Conservation (phyloP, 352 stramenopile genomes). For the Phytophthora vignae region DNA sequence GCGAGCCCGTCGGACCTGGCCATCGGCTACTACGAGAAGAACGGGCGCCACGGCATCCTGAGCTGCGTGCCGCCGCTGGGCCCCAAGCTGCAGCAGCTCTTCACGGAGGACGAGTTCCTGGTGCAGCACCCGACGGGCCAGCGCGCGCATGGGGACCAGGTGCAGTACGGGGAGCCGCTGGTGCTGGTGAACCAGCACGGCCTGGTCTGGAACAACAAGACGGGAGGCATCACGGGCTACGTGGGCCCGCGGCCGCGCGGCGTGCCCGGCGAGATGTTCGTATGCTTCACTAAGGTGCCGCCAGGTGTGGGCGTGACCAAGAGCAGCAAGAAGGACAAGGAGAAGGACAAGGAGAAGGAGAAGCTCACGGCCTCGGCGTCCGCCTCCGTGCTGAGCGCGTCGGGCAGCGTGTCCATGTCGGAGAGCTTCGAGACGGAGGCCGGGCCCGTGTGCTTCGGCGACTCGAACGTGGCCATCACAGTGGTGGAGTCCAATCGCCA, state of each 20-base stretch:
- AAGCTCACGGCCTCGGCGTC: slow-evolving; percentile 20
- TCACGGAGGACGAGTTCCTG: slow-evolving; percentile 86
- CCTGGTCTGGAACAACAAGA: slow-evolving; percentile 92
- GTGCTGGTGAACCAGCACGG: slow-evolving; percentile 88
- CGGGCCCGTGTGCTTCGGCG: slow-evolving; percentile 67
- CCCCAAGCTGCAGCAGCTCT: slow-evolving; percentile 68
- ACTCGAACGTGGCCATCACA: slow-evolving; percentile 74
- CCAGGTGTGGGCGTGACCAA: slow-evolving; percentile 26
- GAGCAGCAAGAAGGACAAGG: slow-evolving; percentile 36
- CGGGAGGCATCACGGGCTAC: slow-evolving; percentile 87
- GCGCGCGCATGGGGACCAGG: slow-evolving; percentile 49
- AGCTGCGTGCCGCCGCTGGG: slow-evolving; percentile 85
- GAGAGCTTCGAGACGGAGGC: slow-evolving; percentile 16
- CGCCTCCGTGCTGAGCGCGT: slow-evolving; percentile 28
- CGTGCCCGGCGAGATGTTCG: slow-evolving; percentile 80
- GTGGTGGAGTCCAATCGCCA: slow-evolving; percentile 87
- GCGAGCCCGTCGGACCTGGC: slow-evolving; percentile 29
- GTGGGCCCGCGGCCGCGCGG: slow-evolving; percentile 73
- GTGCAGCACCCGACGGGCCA: slow-evolving; percentile 72
- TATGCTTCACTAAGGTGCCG: slow-evolving; percentile 59
- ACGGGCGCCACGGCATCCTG: slow-evolving; percentile 84
- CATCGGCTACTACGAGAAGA: slow-evolving; percentile 90
- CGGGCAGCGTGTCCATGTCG: slow-evolving; percentile 29
- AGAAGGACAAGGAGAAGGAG: slow-evolving; percentile 21
- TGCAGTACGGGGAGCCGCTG: slow-evolving; percentile 78